Percentiles rank a stretch among this genome's conserved stretches.
These are phyloP conservation scores for Peniophora sp. DNA, from an alignment of 1,284 basidiomycete genomes.

Conservation along the genomic window DNA sequence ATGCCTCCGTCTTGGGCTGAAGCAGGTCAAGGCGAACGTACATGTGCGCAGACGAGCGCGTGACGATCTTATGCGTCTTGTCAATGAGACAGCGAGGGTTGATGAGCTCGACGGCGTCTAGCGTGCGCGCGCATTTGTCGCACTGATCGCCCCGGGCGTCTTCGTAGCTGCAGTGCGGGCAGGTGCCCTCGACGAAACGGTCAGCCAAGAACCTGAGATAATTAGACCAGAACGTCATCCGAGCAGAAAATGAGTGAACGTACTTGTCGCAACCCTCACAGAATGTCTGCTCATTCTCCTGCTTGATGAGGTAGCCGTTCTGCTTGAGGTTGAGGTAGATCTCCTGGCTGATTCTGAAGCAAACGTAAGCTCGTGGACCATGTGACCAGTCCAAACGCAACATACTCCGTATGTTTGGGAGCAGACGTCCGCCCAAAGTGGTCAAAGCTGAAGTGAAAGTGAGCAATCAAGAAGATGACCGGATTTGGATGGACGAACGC, in stretches of 20 bases:
- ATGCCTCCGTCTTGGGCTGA: slow-evolving; percentile 81
- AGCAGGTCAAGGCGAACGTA: slow-evolving; percentile 84
- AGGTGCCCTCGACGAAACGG: slow-evolving; percentile 91
- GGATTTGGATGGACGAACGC: slow-evolving; percentile 35
- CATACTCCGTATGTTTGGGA: slow-evolving; percentile 82
- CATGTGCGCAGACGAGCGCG: slow-evolving; percentile 86
- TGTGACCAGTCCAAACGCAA: slow-evolving; percentile 1
- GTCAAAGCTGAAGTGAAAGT: slow-evolving; percentile 67
- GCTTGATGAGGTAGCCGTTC: slow-evolving; percentile 70
- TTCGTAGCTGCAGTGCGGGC: slow-evolving; percentile 87
- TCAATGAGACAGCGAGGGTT: slow-evolving; percentile 93
- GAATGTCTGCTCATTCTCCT: slow-evolving; percentile 87
- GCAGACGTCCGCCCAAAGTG: slow-evolving; percentile 96
- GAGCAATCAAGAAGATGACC: neutral
- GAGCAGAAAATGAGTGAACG: slow-evolving; percentile 13
- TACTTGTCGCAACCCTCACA: slow-evolving; percentile 86
- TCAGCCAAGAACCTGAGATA: slow-evolving; percentile 80
- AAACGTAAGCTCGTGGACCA: slow-evolving; percentile 4
- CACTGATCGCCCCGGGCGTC: slow-evolving; percentile 99
- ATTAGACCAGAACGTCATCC: neutral
- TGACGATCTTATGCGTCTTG: slow-evolving; percentile 71
- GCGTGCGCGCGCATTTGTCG: slow-evolving; percentile 88
- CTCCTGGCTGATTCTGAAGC: slow-evolving; percentile 75
- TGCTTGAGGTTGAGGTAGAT: slow-evolving; percentile 81
- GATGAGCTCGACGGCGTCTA: slow-evolving; percentile 90